Conservation (phyloP, 2,329 filamentous ascomycete genomes). For the Byssochlamys sp. region DNA sequence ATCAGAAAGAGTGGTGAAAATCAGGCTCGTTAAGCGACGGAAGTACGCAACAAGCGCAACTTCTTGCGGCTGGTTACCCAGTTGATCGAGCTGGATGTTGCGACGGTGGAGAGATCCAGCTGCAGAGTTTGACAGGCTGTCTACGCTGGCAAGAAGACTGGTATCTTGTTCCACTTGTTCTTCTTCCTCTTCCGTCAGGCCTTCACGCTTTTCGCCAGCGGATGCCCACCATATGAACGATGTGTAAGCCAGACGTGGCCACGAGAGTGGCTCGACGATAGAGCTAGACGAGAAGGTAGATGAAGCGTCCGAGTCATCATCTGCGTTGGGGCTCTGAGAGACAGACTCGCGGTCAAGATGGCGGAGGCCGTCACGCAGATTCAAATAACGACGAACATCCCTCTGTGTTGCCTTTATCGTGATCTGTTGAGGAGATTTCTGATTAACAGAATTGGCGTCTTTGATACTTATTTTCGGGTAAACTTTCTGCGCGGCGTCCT, state of each 20-base stretch:
- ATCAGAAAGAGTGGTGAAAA: conserved; percentile 37
- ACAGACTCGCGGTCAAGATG: conserved; percentile 17
- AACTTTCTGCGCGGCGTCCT: conserved; percentile 49
- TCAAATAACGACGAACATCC: conserved; percentile 69
- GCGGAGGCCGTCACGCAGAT: conserved; percentile 55
- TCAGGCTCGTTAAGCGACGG: conserved; percentile 38
- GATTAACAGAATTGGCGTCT: conserved; percentile 47
- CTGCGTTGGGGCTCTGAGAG: conserved; percentile 19
- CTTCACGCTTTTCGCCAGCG: conserved; percentile 50
- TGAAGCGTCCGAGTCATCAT: conserved; percentile 29
- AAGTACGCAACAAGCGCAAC: conserved; percentile 43
- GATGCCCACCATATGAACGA: conserved; percentile 61
- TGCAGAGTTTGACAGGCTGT: conserved; percentile 21
- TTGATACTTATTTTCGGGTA: conserved; percentile 68
- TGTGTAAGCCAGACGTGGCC: conserved; percentile 51
- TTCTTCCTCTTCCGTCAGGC: conserved; percentile 46
- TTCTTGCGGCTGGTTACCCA: conserved; percentile 31
- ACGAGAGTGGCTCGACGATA: conserved; percentile 49
- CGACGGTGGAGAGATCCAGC: conserved; percentile 16
- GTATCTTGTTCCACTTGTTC: conserved; percentile 38
- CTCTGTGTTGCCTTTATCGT: conserved; percentile 75
- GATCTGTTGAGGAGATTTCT: conserved; percentile 17
- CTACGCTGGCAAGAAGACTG: conserved; percentile 28
- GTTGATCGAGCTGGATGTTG: conserved; percentile 18
- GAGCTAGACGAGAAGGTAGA: conserved; percentile 35